Conservation (phyloP, 2,329 filamentous ascomycete genomes). For the Pezicula neosporulosa region DNA sequence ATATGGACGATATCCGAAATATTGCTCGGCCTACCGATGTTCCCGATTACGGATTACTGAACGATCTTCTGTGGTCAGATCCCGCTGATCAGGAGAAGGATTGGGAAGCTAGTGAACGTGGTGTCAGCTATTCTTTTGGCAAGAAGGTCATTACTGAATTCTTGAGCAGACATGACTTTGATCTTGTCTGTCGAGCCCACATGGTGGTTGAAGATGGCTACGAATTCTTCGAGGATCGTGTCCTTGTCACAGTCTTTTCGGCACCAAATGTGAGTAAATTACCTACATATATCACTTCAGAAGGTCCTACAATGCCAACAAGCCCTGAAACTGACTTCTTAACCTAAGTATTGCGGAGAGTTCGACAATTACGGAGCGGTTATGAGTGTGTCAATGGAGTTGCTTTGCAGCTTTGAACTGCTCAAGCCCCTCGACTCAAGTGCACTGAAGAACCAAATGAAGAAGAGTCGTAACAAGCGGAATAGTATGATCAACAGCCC, state of each 20-base stretch:
- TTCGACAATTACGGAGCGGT: conserved; percentile 99
- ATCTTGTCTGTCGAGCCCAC: conserved; percentile 93
- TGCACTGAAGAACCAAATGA: conserved; percentile 96
- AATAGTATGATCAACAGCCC: conserved; percentile 96
- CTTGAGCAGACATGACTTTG: conserved; percentile 90
- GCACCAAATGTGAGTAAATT: conserved; percentile 87
- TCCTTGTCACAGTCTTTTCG: conserved; percentile 95
- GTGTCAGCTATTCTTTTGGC: conserved; percentile 97
- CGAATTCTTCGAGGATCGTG: conserved; percentile 95
- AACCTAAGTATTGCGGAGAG: conserved; percentile 85
- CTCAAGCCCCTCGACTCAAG: conserved; percentile 95
- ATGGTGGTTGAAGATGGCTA: conserved; percentile 99
- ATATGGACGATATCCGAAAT: conserved; percentile 98
- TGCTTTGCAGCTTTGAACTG: conserved; percentile 95
- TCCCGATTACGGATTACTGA: conserved; percentile 91
- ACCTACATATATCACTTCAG: not conserved
- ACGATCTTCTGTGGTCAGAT: conserved; percentile 95
- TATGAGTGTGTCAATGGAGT: conserved; percentile 92
- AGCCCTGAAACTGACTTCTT: not conserved
- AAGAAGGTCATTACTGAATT: conserved; percentile 99
- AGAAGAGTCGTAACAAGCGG: conserved; percentile 92
- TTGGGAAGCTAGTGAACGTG: conserved; percentile 96
- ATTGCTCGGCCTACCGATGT: conserved; percentile 96
- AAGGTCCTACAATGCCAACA: not conserved
- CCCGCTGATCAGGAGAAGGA: conserved; percentile 97